phyloP scores from a whole-genome alignment of 2,329 filamentous ascomycete species.

The Mollisia scopiformis region DNA sequence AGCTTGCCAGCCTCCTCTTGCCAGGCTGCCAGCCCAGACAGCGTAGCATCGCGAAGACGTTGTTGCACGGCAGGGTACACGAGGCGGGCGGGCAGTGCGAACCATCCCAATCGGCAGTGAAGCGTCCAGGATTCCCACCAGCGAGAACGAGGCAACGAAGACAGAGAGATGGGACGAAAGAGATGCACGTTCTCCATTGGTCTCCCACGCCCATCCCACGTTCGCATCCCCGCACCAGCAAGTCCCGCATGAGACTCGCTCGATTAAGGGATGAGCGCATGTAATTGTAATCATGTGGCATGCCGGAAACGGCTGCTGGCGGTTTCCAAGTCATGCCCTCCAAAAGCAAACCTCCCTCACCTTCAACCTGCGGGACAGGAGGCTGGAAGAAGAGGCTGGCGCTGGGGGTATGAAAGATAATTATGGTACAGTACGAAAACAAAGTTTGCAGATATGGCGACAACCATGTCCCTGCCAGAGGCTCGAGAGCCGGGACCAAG shows the following conservation, averaged over 20 bases:
- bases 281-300: slow-evolving; percentile 26
- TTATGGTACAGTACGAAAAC: slow-evolving; percentile 7
- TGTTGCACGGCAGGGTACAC: background rate
- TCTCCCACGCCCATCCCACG: slow-evolving; percentile 18
- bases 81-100: background rate
- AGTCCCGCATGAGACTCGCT: slow-evolving; percentile 19
- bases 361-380: background rate
- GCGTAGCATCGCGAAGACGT: background rate
- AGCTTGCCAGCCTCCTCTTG: no score
- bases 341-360: background rate
- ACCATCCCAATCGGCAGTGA: slow-evolving; percentile 1
- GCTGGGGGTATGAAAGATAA: background rate
- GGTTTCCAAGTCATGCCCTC: background rate
- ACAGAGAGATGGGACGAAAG: slow-evolving; percentile 21
- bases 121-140: background rate
- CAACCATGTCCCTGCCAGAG: background rate
- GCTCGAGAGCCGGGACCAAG: background rate
- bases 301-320: background rate
- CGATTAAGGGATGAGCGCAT: slow-evolving; percentile 26
- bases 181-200: slow-evolving; percentile 21
- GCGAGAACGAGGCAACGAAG: slow-evolving; percentile 18
- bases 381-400: background rate
- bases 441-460: slow-evolving; percentile 6
- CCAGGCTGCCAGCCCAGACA: background rate
- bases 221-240: slow-evolving; percentile 27